phyloP scores from a whole-genome alignment of 768 basidiomycete species.

The Amyloporia xantha region DNA sequence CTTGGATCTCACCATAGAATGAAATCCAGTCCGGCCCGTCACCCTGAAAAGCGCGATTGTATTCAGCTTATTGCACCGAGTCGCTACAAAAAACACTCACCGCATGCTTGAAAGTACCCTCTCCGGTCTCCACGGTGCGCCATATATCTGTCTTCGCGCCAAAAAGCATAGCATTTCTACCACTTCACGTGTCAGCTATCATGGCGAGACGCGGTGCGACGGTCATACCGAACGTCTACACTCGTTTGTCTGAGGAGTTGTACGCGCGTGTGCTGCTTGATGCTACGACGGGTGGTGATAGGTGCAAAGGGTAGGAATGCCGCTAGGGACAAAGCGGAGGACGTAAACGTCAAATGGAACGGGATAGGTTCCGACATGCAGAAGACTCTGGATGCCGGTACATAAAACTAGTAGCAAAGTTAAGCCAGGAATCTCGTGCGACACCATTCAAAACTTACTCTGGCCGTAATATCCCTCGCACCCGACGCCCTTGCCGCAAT shows the following conservation, averaged over 20 bases:
- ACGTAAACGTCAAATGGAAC: slow-evolving; percentile 57
- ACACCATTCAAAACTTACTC: slow-evolving; percentile 22
- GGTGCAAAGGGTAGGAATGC: slow-evolving; percentile 58
- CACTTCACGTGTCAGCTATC: background rate
- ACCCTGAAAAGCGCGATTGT: slow-evolving; percentile 33
- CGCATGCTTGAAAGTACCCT: slow-evolving; percentile 50
- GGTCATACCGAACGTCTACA: slow-evolving; percentile 51
- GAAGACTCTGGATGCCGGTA: slow-evolving; percentile 57
- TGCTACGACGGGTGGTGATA: slow-evolving; percentile 23
- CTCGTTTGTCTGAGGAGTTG: slow-evolving; percentile 61
- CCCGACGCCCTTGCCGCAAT: slow-evolving; percentile 19
- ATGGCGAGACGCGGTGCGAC: background rate
- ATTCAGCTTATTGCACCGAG: background rate
- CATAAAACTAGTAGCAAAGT: slow-evolving; percentile 30
- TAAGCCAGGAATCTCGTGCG: too few relatives aligned
- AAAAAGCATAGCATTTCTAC: slow-evolving; percentile 39
- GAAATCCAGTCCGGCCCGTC: slow-evolving; percentile 56
- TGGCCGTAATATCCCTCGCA: slow-evolving; percentile 30
- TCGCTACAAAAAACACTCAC: slow-evolving; percentile 30
- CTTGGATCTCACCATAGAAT: slow-evolving; percentile 56
- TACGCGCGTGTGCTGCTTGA: slow-evolving; percentile 40
- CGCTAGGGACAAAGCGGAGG: slow-evolving; percentile 48
- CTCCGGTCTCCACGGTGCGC: slow-evolving; percentile 57
- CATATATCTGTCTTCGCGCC: slow-evolving; percentile 68
- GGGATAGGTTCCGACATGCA: slow-evolving; percentile 55